Evolutionary conservation across 768 basidiomycete genomes (phyloP).

Genomic region (Tulasnella sp.): DNA sequence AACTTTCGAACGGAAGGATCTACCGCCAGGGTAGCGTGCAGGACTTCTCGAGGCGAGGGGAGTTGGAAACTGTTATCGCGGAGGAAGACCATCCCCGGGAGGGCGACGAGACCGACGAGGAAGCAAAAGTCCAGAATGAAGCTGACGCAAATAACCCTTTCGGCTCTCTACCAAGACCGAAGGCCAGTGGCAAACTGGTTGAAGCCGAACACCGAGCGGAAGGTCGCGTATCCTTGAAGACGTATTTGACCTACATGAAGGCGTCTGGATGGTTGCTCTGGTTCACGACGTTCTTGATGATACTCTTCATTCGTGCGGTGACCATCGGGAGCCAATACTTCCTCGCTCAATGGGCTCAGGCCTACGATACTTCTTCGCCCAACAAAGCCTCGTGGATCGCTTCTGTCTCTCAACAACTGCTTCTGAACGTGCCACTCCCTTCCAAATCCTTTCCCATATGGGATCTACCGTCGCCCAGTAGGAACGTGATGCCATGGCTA

Average conservation of each 20-base stretch:
- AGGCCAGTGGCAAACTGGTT: slow-evolving; percentile 39
- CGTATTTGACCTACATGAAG: slow-evolving; percentile 51
- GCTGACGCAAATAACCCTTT: background rate
- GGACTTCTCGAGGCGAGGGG: slow-evolving; percentile 34
- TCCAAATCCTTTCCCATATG: slow-evolving; percentile 17
- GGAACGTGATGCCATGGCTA: slow-evolving; percentile 53
- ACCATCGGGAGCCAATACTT: slow-evolving; percentile 42
- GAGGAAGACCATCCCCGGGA: slow-evolving; percentile 34
- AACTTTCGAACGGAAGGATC: slow-evolving; percentile 40
- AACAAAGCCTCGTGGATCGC: background rate
- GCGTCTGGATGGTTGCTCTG: slow-evolving; percentile 47
- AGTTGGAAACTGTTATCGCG: slow-evolving; percentile 37
- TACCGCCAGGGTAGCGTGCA: slow-evolving; percentile 39
- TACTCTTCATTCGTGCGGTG: slow-evolving; percentile 39
- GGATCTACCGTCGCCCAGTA: slow-evolving; percentile 43
- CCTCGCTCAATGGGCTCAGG: slow-evolving; percentile 56
- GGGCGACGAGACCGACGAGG: slow-evolving; percentile 24
- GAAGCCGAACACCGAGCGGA: slow-evolving; percentile 54
- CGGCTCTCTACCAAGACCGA: background rate
- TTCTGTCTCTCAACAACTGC: background rate
- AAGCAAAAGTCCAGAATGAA: slow-evolving; percentile 26
- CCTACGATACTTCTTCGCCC: slow-evolving; percentile 29
- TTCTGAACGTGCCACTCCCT: background rate
- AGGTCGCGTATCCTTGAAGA: slow-evolving; percentile 45
- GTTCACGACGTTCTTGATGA: slow-evolving; percentile 42